Evolutionary conservation across 2,329 filamentous ascomycete genomes (phyloP).

Genomic region (Colletotrichum nymphaeae): DNA sequence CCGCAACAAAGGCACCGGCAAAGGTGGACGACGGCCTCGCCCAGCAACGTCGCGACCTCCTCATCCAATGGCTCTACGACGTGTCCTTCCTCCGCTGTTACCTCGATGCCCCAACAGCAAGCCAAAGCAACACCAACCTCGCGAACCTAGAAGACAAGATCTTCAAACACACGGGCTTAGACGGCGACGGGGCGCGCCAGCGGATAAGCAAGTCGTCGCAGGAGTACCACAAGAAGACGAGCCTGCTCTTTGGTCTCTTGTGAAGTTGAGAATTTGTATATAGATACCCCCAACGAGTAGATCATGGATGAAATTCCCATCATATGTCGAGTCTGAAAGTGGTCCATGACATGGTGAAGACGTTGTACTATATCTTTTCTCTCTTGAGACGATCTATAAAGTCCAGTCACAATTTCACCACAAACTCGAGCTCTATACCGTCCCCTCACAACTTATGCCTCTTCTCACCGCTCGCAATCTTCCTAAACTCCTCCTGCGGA

Average conservation of each 20-base stretch:
- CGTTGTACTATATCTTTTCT: neutral
- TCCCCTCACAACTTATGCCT: conserved; percentile 82
- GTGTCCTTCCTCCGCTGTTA: conserved; percentile 61
- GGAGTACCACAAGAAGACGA: conserved; percentile 87
- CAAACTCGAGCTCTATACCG: too few relatives aligned
- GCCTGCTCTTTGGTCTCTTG: conserved; percentile 83
- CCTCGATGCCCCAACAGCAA: conserved; percentile 47
- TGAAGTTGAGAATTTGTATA: conserved; percentile 46
- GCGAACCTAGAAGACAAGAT: conserved; percentile 59
- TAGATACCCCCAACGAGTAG: conserved; percentile 12
- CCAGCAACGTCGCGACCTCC: conserved; percentile 56
- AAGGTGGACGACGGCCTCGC: conserved; percentile 27
- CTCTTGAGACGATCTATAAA: neutral
- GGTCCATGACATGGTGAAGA: neutral
- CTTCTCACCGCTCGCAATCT: conserved; percentile 88
- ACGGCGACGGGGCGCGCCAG: conserved; percentile 56
- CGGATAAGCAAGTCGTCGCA: conserved; percentile 72
- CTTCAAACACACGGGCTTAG: conserved; percentile 58
- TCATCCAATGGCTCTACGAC: conserved; percentile 73
- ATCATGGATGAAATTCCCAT: neutral
- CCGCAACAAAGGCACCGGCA: too few relatives aligned
- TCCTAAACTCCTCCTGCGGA: conserved; percentile 89
- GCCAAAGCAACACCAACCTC: conserved; percentile 44
- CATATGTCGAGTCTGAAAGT: neutral
- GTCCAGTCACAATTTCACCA: too few relatives aligned